Conservation (phyloP, 225 moss, liverwort and hornwort species). For the Takakia lepidozioides region DNA sequence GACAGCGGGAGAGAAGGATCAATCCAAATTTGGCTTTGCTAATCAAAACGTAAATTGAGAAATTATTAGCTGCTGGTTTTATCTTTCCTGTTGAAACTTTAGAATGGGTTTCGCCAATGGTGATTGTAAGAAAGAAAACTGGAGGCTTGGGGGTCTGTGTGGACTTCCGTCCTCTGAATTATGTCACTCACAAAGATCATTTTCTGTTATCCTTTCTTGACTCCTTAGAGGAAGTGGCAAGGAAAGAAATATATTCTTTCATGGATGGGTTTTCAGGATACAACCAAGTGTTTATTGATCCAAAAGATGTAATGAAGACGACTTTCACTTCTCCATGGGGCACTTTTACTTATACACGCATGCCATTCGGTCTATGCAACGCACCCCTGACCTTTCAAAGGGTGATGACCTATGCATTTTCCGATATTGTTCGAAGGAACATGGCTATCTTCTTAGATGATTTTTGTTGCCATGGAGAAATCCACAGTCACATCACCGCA, state of each 20-base stretch:
- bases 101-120: constrained; percentile 9
- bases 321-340: constrained; percentile 4
- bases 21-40: no score
- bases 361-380: neutral
- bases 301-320: neutral
- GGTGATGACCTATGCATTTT: constrained; percentile 5
- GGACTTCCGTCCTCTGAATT: constrained; percentile 2
- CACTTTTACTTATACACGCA: constrained; percentile 6
- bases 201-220: constrained; percentile 1
- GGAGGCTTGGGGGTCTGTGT: constrained; percentile 2
- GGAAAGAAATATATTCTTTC: constrained; percentile 5
- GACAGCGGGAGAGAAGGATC: no score
- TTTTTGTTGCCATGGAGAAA: neutral
- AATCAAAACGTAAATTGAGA: no score
- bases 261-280: constrained; percentile 9
- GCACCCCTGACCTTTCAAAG: neutral
- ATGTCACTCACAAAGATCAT: constrained; percentile 1
- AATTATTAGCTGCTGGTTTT: no score
- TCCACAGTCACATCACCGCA: neutral
- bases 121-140: constrained; percentile 8
- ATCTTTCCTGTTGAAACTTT: no score
- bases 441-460: constrained; percentile 5
- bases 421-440: neutral
- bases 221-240: constrained; percentile 2
- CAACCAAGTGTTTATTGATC: constrained; percentile 1